Conservation (phyloP, 2,329 filamentous ascomycete species). For the Penicillium capsulatum region DNA sequence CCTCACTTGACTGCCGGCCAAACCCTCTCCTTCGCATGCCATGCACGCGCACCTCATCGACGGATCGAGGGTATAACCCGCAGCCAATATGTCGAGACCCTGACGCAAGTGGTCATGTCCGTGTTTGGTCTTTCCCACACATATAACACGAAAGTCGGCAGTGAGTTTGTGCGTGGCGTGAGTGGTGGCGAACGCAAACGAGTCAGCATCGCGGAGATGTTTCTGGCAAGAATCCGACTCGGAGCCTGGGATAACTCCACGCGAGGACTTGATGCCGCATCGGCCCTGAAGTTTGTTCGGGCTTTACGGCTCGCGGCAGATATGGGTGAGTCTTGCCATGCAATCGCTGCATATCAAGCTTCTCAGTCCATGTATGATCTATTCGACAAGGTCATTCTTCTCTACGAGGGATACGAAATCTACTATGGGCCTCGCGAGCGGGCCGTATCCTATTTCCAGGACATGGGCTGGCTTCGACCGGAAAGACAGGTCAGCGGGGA, state of each 20-base stretch:
- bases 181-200: conserved; percentile 57
- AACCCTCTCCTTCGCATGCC: conserved; percentile 71
- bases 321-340: conserved; percentile 43
- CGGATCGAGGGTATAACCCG: conserved; percentile 14
- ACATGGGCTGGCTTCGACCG: conserved; percentile 64
- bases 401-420: conserved; percentile 70
- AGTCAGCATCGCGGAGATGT: conserved; percentile 45
- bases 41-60: conserved; percentile 48
- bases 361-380: conserved; percentile 42
- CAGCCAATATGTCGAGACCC: conserved; percentile 37
- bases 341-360: conserved; percentile 51
- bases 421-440: conserved; percentile 61
- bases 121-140: conserved; percentile 43
- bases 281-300: conserved; percentile 52
- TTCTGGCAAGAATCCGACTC: conserved; percentile 25
- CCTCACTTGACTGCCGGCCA: conserved; percentile 60
- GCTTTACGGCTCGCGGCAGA: conserved; percentile 47
- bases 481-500: conserved; percentile 63
- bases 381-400: conserved; percentile 66
- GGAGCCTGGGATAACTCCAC: conserved; percentile 43
- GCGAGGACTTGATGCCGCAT: conserved; percentile 48
- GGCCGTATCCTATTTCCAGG: conserved; percentile 63
- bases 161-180: conserved; percentile 56
- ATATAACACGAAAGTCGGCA: conserved; percentile 39
- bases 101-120: conserved; percentile 40